Conservation (phyloP, 306 rosid genomes). For the Begonia masoniana region DNA sequence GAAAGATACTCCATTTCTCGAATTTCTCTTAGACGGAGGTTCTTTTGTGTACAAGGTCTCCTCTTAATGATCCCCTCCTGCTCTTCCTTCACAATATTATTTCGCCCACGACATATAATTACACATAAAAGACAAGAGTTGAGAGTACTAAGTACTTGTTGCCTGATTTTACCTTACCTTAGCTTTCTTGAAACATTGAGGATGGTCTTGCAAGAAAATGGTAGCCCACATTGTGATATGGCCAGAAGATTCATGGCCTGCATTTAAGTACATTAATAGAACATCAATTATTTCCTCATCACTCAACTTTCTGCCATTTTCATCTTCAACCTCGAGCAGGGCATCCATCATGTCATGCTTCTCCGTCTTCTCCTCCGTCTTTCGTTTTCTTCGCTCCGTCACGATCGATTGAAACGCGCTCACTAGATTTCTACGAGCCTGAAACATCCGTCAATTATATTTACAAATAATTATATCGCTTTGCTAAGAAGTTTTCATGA, state of each 20-base stretch:
- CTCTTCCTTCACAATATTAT: conserved; percentile 34
- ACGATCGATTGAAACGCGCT: conserved; percentile 31
- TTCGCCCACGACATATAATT: not conserved
- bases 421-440: conserved; percentile 58
- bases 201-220: conserved; percentile 38
- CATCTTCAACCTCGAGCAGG: conserved; percentile 53
- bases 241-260: conserved; percentile 82
- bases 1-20: conserved; percentile 49
- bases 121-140: not conserved
- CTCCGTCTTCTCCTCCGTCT: conserved; percentile 2
- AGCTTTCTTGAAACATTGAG: conserved; percentile 30
- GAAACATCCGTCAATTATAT: not conserved
- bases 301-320: conserved; percentile 34
- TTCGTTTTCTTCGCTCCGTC: conserved; percentile 23
- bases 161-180: conserved; percentile 32
- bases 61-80: conserved; percentile 34
- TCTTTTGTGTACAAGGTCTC: conserved; percentile 34
- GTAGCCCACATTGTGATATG: conserved; percentile 64
- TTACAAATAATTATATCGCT: not conserved
- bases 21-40: conserved; percentile 31
- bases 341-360: conserved; percentile 45
- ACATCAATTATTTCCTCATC: conserved; percentile 60
- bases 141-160: not conserved
- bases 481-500: not conserved
- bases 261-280: conserved; percentile 54